phyloP scores from a whole-genome alignment of 1,139 yeast species.

The Geotrichum cucujoidarum region DNA sequence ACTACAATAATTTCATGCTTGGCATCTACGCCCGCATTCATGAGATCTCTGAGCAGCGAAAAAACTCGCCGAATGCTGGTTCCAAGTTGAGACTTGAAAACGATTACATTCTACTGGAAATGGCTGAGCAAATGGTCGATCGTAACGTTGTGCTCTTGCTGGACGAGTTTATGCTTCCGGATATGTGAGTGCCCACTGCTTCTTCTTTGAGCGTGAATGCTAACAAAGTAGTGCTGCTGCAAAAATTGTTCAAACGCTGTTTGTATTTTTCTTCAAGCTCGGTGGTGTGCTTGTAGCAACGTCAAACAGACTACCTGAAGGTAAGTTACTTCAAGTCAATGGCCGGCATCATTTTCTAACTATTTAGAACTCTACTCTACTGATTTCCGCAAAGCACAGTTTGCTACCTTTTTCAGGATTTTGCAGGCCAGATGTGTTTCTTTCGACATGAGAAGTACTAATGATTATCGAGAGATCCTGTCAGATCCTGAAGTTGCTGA shows the following conservation, averaged over 20 bases:
- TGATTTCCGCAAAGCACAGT: conserved; percentile 55
- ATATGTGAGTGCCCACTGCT: conserved; percentile 34
- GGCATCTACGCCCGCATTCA: conserved; percentile 66
- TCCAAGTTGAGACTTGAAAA: conserved; percentile 47
- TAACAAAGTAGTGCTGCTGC: conserved; percentile 50
- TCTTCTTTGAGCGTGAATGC: not conserved
- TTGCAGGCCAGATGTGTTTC: conserved; percentile 58
- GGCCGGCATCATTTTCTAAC: not conserved
- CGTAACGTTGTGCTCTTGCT: conserved; percentile 56
- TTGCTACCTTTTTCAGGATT: conserved; percentile 52
- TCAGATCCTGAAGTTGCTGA: conserved; percentile 25
- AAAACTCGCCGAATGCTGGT: conserved; percentile 33
- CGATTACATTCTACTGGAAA: conserved; percentile 56
- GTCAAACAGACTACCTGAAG: conserved; percentile 62
- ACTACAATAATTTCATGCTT: conserved; percentile 62
- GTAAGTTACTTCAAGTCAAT: not conserved
- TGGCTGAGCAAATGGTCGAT: conserved; percentile 60
- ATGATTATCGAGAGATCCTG: conserved; percentile 49
- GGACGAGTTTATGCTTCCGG: conserved; percentile 74
- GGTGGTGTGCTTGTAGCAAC: conserved; percentile 75
- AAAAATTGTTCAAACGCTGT: conserved; percentile 57
- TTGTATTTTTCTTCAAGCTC: conserved; percentile 62
- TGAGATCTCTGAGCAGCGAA: conserved; percentile 45
- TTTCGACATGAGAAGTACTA: conserved; percentile 55
- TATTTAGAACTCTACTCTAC: conserved; percentile 50